These are phyloP conservation scores for Saururus chinensis DNA, from an alignment of 164 flowering plant species.

Conservation along the genomic window DNA sequence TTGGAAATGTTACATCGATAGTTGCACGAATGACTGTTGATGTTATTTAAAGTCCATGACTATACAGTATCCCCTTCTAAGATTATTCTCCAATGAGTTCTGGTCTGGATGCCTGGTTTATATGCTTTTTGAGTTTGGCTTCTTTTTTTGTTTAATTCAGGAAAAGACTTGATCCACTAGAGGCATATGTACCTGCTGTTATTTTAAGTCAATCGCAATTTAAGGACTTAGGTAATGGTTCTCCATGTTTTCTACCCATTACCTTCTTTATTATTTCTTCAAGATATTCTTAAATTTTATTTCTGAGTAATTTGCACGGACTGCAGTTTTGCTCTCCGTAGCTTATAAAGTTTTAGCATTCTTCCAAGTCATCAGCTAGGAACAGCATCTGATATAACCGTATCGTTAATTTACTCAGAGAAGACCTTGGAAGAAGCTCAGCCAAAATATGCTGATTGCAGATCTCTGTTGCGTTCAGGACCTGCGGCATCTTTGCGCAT, in stretches of 20 bases:
- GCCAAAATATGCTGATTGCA: conserved; percentile 49
- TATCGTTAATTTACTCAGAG: conserved; percentile 29
- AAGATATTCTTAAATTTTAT: neutral
- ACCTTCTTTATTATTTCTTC: neutral
- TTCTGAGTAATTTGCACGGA: neutral
- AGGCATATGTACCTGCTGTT: conserved; percentile 79
- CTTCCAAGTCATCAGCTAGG: neutral
- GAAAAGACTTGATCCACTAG: conserved; percentile 90
- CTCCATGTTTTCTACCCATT: neutral
- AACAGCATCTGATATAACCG: neutral
- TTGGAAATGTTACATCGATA: no score
- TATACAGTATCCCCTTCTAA: no score
- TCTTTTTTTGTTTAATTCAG: conserved; percentile 19
- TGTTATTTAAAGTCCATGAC: no score
- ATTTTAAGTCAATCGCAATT: conserved; percentile 69
- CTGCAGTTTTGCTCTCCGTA: no score
- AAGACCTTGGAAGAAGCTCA: conserved; percentile 52
- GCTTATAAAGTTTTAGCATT: neutral
- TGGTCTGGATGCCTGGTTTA: no score
- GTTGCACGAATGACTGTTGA: no score
- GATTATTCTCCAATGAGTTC: no score
- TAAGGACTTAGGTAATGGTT: conserved; percentile 53
- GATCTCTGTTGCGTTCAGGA: conserved; percentile 80
- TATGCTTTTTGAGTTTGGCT: neutral
- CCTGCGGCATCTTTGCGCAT: conserved; percentile 90